Base-by-base conservation (phyloP, 179 eudicot genomes). In the Beta macrorhiza region DNA sequence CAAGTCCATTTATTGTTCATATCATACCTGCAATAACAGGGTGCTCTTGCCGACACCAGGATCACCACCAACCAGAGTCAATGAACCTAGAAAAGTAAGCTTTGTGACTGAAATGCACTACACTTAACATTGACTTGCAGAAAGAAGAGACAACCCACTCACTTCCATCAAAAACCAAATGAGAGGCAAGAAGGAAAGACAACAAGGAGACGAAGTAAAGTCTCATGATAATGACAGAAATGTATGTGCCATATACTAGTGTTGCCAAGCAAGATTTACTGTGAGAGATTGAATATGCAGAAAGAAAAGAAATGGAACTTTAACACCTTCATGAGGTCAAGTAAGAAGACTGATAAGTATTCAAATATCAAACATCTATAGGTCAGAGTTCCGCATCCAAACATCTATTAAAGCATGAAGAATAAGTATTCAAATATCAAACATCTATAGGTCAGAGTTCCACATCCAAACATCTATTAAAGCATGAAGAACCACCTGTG, bases 41-140 rank as follows among this genome's bases (percentile, higher is more conserved):
- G 99, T 97, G 84, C 99, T 97, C 87, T 97, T 97, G 79, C 99
- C 99, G 86, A 97, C 97, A 80, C 99, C 99, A 75, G 98, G 99
- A 89, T 97, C 99, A 79, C 99, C 99, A 85, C 99, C 99, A 79
- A 97, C 85, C 87, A 97, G 86, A 78, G 91, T 86, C 83, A 97
- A 87, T 79, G 95, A 97, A 80, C 99, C 99, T 96, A 84, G 29
- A 78, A 79, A 81, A 82, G 47, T 42, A 17, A 51, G 55, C 22
- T 32, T 6, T 29, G n/a, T 75, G 12, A 69, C 32, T 81, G 42
- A 70, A 55, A 19, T 29, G 75, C 44, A 49, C 76, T 9, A 57
- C 51, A 67, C 67, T 44, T 57, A 19, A 71, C 45, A 57, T 19
- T 32, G 4, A 53, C 22, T 64, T 7, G 69, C 44, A 65, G 29